Evolutionary conservation across 2,329 filamentous ascomycete genomes (phyloP), one percentile per base, ranked within the genome.

Genomic region (Sporothrix mexicana): DNA sequence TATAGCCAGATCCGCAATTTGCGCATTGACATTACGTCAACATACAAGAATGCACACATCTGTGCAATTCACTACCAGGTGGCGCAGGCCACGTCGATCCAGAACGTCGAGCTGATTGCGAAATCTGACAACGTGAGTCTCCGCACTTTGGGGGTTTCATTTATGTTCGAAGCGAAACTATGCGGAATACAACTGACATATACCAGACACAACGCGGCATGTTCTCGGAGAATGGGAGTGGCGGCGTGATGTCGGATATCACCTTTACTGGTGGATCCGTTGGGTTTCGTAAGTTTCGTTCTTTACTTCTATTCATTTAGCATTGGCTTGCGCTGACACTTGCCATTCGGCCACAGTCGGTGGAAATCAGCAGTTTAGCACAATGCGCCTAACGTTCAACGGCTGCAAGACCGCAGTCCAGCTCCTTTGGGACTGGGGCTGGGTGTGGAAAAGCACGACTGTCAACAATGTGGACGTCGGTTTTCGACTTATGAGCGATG

Each of bases 181-280:
- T n/a, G n/a, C n/a, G n/a, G 30, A 36, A 7, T 7, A 36, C 30
- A 4, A 36, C 30, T 36, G 30, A 36, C 30, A 36, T 36, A 36
- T 36, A 7, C 4, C 30, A 36, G 47, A 49, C 10, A 13, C 47
- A 49, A 17, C 10, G 10, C 47, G 47, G 47, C 47, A 49, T 49
- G 47, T 49, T 49, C 13, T 15, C 47, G 12, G 47, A 49, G 13
- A 49, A 49, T 17, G 47, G 47, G 13, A 49, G 47, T 17, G 47
- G 47, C 2, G 47, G 47, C 5, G 12, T 15, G 9, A 49, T 49
- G 12, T 49, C 47, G 12, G 47, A 49, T 13, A 17, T 49, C 12
- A 49, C 47, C 10, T 49, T 49, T 17, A 87, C 85, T 69, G 89
- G 90, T 72, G 90, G 90, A 61, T 80, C 83, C 8, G 83, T 87